Base-by-base conservation (phyloP, 192 early-diverging fungal species). In the Paraglomus brasilianum region DNA sequence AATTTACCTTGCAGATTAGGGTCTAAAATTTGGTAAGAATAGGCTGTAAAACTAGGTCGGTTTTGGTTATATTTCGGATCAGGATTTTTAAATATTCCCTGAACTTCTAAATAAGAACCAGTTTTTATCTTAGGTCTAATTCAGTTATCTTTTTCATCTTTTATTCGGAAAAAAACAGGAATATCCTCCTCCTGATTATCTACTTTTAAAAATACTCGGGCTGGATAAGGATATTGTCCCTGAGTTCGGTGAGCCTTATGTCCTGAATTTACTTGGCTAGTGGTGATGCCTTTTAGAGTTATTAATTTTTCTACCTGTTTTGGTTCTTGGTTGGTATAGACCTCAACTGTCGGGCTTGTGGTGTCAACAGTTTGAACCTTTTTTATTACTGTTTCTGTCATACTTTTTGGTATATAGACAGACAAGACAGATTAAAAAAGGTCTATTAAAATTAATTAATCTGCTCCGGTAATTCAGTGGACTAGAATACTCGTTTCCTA, bases 401-500 rank as follows among this genome's bases (percentile, higher is more conserved):
- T n/a, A n/a, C n/a, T n/a, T n/a, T n/a, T n/a, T n/a, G n/a, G n/a
- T n/a, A n/a, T n/a, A n/a, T n/a, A n/a, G n/a, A n/a, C n/a, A n/a
- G n/a, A n/a, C n/a, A n/a, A n/a, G n/a, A n/a, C n/a, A n/a, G n/a
- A n/a, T n/a, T n/a, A n/a, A n/a, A n/a, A n/a, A n/a, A n/a, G n/a
- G n/a, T n/a, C n/a, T n/a, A n/a, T n/a, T n/a, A n/a, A n/a, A n/a
- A n/a, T n/a, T n/a, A n/a, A 30, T 30, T 30, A 30, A 56, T 56
- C 53, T 56, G 53, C 53, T 56, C 53, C 53, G 10, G 19, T 56
- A 56, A 56, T 56, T 56, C 53, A 56, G 53, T 21, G 53, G 53
- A 56, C 30, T 64, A 64, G 61, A 64, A 46, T 64, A 11, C 61
- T 64, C 44, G 61, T 64, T 64, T 64, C 61, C 61, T 64, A 64